Percentiles rank a stretch among this genome's conserved stretches.
Evolutionary conservation across 2,329 filamentous ascomycete species (phyloP).

Genomic region (Leptodontidium sp.): DNA sequence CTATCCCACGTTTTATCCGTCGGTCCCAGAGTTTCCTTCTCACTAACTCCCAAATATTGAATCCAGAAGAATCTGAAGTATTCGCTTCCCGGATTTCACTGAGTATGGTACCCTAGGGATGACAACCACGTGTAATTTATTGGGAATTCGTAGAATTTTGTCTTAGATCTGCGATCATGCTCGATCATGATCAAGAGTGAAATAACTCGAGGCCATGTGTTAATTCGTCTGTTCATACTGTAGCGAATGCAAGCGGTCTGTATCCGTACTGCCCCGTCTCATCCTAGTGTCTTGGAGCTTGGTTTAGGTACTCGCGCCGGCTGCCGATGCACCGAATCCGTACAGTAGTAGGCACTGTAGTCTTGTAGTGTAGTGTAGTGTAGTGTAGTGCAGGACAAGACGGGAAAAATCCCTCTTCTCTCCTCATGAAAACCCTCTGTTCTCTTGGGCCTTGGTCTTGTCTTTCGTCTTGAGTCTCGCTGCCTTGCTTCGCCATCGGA

Average conservation of each 20-base stretch:
- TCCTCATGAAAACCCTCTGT: too few species aligned
- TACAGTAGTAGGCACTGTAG: neutral
- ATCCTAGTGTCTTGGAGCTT: neutral
- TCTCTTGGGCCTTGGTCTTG: neutral
- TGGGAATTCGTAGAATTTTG: neutral
- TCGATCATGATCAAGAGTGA: neutral
- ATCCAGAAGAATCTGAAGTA: too few species aligned
- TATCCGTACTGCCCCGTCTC: neutral
- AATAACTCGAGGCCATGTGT: neutral
- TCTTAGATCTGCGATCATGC: slow-evolving; percentile 3
- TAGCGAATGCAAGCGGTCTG: neutral
- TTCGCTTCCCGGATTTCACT: too few species aligned
- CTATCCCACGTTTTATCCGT: neutral
- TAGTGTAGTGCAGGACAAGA: neutral
- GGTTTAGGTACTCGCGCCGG: neutral
- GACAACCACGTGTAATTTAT: too few species aligned
- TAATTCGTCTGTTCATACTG: neutral
- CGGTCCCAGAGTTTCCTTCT: too few species aligned
- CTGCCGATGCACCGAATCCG: neutral
- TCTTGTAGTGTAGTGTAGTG: neutral
- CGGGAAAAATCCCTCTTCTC: neutral
- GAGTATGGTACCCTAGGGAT: too few species aligned
- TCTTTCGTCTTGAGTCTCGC: neutral
- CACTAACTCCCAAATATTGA: too few species aligned
- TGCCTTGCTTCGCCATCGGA: neutral